Conservation (phyloP, 2,329 filamentous ascomycete genomes). For the Hansfordia pulvinata region DNA sequence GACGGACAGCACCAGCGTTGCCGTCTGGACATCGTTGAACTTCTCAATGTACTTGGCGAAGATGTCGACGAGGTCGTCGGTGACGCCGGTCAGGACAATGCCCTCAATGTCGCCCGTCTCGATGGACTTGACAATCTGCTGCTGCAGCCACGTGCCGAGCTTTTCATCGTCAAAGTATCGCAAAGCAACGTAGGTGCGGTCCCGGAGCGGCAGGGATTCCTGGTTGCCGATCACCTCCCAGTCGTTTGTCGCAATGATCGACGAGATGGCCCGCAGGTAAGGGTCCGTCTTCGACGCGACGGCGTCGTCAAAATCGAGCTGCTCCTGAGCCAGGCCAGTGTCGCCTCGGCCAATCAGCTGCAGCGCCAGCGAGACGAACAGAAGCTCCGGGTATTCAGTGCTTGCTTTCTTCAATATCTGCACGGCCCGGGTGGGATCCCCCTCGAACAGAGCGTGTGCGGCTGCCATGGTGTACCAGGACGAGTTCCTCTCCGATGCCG, state of each 20-base stretch:
- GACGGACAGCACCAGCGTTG: slow-evolving; percentile 60
- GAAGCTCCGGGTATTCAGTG: slow-evolving; percentile 44
- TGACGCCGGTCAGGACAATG: slow-evolving; percentile 65
- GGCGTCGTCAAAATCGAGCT: slow-evolving; percentile 44
- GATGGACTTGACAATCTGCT: slow-evolving; percentile 47
- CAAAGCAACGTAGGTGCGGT: slow-evolving; percentile 62
- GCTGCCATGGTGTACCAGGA: slow-evolving; percentile 59
- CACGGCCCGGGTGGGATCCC: slow-evolving; percentile 54
- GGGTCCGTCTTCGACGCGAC: slow-evolving; percentile 56
- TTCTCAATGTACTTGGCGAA: slow-evolving; percentile 64
- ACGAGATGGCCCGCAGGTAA: slow-evolving; percentile 67
- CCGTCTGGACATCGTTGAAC: slow-evolving; percentile 67
- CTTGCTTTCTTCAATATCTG: slow-evolving; percentile 57
- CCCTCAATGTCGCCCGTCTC: slow-evolving; percentile 61
- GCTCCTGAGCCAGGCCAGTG: slow-evolving; percentile 27
- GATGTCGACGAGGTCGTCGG: slow-evolving; percentile 58
- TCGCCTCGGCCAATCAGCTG: slow-evolving; percentile 44
- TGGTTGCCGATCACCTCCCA: slow-evolving; percentile 66
- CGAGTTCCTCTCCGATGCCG: slow-evolving; percentile 33
- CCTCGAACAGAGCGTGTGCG: slow-evolving; percentile 62
- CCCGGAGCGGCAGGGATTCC: slow-evolving; percentile 57
- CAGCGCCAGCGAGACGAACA: slow-evolving; percentile 55
- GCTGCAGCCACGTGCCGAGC: slow-evolving; percentile 53
- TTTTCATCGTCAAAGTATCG: slow-evolving; percentile 48
- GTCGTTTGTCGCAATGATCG: slow-evolving; percentile 62